Conservation (phyloP, 2,329 filamentous ascomycete species). For the Geoglossum cookeanum region DNA sequence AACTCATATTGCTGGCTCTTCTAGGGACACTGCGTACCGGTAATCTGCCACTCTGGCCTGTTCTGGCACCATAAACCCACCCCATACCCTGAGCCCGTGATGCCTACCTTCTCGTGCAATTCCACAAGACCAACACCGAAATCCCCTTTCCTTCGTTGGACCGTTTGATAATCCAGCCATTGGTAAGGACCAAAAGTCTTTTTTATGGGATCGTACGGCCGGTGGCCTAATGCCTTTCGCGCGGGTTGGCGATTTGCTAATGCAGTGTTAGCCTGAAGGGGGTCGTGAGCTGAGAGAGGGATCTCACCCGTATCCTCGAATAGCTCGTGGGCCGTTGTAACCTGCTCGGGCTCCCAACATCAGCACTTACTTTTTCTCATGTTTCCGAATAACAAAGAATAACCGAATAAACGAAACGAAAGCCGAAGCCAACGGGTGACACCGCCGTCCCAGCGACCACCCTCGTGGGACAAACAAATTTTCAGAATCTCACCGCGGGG, state of each 20-base stretch:
- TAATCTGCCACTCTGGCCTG: conserved; percentile 74
- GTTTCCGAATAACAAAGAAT: neutral
- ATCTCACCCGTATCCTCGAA: conserved; percentile 44
- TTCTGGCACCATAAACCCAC: conserved; percentile 78
- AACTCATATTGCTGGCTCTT: neutral
- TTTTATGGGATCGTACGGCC: conserved; percentile 56
- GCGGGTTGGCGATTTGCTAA: conserved; percentile 39
- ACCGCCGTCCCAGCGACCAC: no score
- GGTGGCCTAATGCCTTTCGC: conserved; percentile 57
- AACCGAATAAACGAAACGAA: neutral
- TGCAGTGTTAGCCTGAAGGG: conserved; percentile 3
- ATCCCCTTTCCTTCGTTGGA: conserved; percentile 62
- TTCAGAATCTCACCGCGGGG: conserved; percentile 30
- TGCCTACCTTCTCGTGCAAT: conserved; percentile 53
- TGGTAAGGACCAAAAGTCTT: conserved; percentile 59
- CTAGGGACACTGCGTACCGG: conserved; percentile 29
- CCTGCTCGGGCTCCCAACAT: conserved; percentile 15
- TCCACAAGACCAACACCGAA: conserved; percentile 73
- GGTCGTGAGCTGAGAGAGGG: conserved; percentile 4
- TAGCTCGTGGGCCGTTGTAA: conserved; percentile 57
- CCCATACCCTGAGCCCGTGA: conserved; percentile 47
- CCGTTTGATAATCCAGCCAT: conserved; percentile 67
- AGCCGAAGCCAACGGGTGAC: no score
- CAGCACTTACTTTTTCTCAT: neutral
- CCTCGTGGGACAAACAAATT: neutral